Conservation (phyloP, 2,329 filamentous ascomycete species). For the Lecanicillium sp. region DNA sequence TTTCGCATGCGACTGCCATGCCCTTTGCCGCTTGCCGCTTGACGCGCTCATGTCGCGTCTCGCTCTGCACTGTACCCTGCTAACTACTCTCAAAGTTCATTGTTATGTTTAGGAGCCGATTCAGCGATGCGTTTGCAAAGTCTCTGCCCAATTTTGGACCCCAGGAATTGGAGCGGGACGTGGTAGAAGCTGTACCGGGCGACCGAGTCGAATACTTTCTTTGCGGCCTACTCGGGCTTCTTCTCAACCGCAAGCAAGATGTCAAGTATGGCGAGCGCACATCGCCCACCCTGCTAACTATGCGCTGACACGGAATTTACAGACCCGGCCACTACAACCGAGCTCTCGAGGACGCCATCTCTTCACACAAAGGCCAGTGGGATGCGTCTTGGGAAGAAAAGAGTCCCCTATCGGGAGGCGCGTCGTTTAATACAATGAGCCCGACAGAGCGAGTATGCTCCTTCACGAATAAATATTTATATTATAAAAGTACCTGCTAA, state of each 20-base stretch:
- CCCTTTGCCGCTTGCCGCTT: background rate
- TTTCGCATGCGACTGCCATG: too few species aligned
- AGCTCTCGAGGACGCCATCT: slow-evolving; percentile 87
- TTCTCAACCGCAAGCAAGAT: slow-evolving; percentile 96
- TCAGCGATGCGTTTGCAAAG: slow-evolving; percentile 80
- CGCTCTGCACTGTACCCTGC: slow-evolving; percentile 9
- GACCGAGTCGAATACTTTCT: slow-evolving; percentile 81
- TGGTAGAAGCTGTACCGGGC: slow-evolving; percentile 69
- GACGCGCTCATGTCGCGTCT: too few species aligned
- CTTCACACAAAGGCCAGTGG: slow-evolving; percentile 83
- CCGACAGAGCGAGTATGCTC: slow-evolving; percentile 67
- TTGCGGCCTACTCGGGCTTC: slow-evolving; percentile 78
- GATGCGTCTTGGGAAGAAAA: slow-evolving; percentile 71
- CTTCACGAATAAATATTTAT: background rate
- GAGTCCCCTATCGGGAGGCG: slow-evolving; percentile 74
- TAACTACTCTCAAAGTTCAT: slow-evolving; percentile 62
- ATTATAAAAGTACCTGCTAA: too few species aligned
- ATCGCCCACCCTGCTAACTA: too few species aligned
- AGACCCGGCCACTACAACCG: slow-evolving; percentile 89
- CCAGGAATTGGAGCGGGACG: slow-evolving; percentile 85
- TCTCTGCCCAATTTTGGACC: slow-evolving; percentile 85
- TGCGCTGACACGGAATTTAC: slow-evolving; percentile 2
- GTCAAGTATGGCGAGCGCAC: slow-evolving; percentile 65
- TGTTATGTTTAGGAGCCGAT: slow-evolving; percentile 94
- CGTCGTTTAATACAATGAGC: slow-evolving; percentile 74